Evolutionary conservation across 2,329 filamentous ascomycete species (phyloP).

Genomic region (Ceratocystis diversiconidia): DNA sequence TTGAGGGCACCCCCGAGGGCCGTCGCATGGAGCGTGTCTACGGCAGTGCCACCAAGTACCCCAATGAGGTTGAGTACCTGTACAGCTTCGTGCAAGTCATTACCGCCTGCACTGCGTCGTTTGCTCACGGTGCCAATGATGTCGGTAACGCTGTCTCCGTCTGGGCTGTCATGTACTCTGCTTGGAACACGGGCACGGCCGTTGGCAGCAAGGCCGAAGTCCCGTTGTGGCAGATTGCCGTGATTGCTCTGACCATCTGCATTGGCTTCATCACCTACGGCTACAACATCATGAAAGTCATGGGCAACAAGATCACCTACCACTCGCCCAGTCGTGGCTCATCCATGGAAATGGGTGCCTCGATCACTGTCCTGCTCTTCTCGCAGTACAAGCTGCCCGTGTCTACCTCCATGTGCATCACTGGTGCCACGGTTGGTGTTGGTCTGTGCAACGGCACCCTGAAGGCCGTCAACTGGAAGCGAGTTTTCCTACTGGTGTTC

Average conservation of each 20-base stretch:
- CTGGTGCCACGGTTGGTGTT: constrained; percentile 63
- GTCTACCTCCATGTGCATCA: constrained; percentile 68
- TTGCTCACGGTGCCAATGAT: constrained; percentile 66
- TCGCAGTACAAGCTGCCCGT: constrained; percentile 63
- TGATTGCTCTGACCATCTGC: constrained; percentile 49
- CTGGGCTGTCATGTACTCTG: constrained; percentile 56
- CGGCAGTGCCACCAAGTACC: constrained; percentile 46
- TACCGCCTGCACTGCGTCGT: constrained; percentile 58
- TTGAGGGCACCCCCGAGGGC: constrained; percentile 58
- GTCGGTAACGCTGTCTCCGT: constrained; percentile 57
- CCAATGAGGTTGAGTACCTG: constrained; percentile 55
- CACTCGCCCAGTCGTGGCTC: constrained; percentile 43
- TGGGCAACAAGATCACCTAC: constrained; percentile 70
- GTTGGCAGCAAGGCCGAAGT: constrained; percentile 49
- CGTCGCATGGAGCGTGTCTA: constrained; percentile 57
- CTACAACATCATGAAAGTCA: constrained; percentile 77
- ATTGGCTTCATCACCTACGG: constrained; percentile 59
- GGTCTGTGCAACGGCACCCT: constrained; percentile 60
- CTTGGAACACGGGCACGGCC: constrained; percentile 50
- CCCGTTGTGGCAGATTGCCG: constrained; percentile 62
- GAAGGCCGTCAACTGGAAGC: constrained; percentile 63
- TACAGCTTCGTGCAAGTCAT: constrained; percentile 54
- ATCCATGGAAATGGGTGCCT: constrained; percentile 69
- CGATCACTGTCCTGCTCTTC: constrained; percentile 62
- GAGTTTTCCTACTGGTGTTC: constrained; percentile 51